phyloP scores from a whole-genome alignment of 2,329 filamentous ascomycete species.

The Parasarocladium wereldwijsianum region DNA sequence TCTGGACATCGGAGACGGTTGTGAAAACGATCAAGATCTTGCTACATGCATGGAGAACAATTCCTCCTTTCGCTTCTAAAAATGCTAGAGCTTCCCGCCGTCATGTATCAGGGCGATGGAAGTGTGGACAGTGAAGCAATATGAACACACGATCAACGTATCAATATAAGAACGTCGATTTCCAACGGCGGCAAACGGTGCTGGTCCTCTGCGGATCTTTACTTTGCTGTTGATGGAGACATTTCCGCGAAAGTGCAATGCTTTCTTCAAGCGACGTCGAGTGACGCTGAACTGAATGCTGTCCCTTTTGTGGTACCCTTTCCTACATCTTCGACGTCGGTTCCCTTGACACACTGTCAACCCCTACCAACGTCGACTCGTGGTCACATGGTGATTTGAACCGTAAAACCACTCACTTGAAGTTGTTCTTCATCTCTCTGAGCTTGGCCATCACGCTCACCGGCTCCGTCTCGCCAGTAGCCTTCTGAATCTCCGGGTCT shows the following conservation, averaged over 20 bases:
- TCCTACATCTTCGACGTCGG: background rate
- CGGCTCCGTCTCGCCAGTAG: slow-evolving; percentile 65
- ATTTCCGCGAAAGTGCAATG: too few species aligned
- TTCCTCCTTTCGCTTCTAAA: slow-evolving; percentile 47
- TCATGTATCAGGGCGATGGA: slow-evolving; percentile 38
- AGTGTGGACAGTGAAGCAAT: slow-evolving; percentile 59
- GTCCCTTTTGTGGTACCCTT: background rate
- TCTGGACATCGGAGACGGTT: too few species aligned
- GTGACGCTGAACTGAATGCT: too few species aligned
- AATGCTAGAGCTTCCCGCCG: slow-evolving; percentile 54
- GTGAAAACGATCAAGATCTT: too few species aligned
- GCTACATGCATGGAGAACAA: too few species aligned
- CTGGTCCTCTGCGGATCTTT: slow-evolving; percentile 10
- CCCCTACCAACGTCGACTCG: background rate
- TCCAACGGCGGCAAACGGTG: slow-evolving; percentile 17
- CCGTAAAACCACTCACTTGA: slow-evolving; percentile 36
- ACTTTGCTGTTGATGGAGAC: slow-evolving; percentile 22
- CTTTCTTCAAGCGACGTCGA: too few species aligned
- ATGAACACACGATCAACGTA: slow-evolving; percentile 22
- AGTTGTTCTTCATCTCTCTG: slow-evolving; percentile 80
- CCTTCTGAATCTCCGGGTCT: slow-evolving; percentile 74
- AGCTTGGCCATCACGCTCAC: slow-evolving; percentile 74
- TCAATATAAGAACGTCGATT: slow-evolving; percentile 9
- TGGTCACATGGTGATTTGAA: background rate
- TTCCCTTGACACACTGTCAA: background rate